Evolutionary conservation across 768 basidiomycete genomes (phyloP), one percentile per base, ranked within the genome.

Genomic region (Naganishia vishniacii): DNA sequence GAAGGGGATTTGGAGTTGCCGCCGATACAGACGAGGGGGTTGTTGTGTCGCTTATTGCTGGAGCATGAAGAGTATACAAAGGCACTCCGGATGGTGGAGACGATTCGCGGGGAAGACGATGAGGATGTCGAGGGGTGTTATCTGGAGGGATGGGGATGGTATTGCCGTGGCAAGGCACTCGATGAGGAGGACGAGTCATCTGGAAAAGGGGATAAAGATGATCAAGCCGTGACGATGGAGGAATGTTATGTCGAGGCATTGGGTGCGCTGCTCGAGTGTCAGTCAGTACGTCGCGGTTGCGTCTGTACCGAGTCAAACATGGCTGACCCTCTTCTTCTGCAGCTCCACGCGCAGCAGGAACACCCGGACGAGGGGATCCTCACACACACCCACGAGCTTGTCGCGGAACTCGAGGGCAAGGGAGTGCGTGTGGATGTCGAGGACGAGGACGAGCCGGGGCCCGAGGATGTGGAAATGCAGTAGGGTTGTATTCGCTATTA

Each of bases 101-200:
- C 87, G 13, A 81, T 92, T 11, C 85, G 92, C 77, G 83, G 86
- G 11, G 78, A 85, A 0, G 90, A 93, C 75, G 88, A 91, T 68
- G 83, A 89, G 72, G 87, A 89, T 59, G 86, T 91, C 13, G 91
- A 93, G 70, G 91, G 86, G 0, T 93, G 91, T 86, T 94, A 94
- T 73, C 83, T 94, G 29, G 91, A 93, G 77, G 91, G 91, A 59
- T 95, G 91, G 91, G 87, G 88, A 68, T 91, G 89, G 81, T 90
- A 85, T 79, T 79, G 93, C 49, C 69, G 74, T 23, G 75, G 70
- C 7, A 71, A 75, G 61, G 70, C 72, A 2, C 23, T 73, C 34
- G 65, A 49, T 25, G 69, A 70, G 25, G 34, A 56, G 20, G 83
- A 85, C 0, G 86, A 88, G 74, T 83, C 86, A 65, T 84, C 84